These are phyloP conservation scores for Withania somnifera DNA, from an alignment of 305 asterid species.

Conservation along the genomic window DNA sequence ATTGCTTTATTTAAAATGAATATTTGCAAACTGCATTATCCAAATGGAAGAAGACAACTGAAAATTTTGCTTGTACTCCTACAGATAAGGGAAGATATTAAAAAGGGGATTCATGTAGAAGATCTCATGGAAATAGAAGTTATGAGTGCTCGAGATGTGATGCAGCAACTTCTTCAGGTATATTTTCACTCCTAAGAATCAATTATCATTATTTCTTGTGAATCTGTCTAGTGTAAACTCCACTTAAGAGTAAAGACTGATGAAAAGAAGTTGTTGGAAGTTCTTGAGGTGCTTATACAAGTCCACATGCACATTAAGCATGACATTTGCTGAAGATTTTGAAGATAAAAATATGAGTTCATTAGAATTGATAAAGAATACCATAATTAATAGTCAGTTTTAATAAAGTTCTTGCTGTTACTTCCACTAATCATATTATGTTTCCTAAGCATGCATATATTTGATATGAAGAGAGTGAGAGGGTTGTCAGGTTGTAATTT, in stretches of 20 bases:
- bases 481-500: not conserved
- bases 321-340: not conserved
- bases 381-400: not conserved
- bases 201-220: not conserved
- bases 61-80: slow-evolving; percentile 12
- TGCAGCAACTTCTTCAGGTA: slow-evolving; percentile 93
- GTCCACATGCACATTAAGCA: not conserved
- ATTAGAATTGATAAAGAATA: not conserved
- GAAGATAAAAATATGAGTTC: not conserved
- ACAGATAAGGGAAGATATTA: slow-evolving; percentile 85
- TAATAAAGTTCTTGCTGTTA: not conserved
- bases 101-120: slow-evolving; percentile 91
- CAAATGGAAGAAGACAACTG: slow-evolving; percentile 1
- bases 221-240: not conserved
- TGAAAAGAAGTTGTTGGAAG: not conserved
- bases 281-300: not conserved
- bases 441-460: not conserved
- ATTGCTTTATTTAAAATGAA: not conserved
- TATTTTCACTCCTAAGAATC: not conserved
- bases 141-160: slow-evolving; percentile 80
- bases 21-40: not conserved
- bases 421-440: not conserved
- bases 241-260: not conserved
- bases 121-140: slow-evolving; percentile 86
- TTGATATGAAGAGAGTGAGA: not conserved